Percentiles rank a stretch among this genome's conserved stretches.
phyloP scores from a whole-genome alignment of 192 early-diverging fungal species.

The Backusella australiensis region DNA sequence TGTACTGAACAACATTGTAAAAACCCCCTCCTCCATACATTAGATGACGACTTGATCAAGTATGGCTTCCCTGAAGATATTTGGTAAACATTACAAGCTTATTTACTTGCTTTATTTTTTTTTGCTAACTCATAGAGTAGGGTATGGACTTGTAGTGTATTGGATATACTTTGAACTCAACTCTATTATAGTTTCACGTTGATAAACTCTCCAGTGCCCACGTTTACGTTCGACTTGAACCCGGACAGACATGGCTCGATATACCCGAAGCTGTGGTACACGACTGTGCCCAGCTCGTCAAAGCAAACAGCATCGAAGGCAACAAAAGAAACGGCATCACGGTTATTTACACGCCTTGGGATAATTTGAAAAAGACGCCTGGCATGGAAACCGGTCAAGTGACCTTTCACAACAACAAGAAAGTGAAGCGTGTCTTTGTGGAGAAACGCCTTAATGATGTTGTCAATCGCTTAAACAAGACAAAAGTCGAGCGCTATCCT shows the following conservation, averaged over 20 bases:
- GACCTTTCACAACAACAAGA: constrained; percentile 75
- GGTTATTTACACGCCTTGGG: constrained; percentile 91
- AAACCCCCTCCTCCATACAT: not conserved
- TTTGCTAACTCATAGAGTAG: not conserved
- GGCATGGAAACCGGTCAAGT: constrained; percentile 98
- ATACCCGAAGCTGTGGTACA: constrained; percentile 72
- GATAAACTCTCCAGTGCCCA: constrained; percentile 98
- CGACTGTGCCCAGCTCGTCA: constrained; percentile 92
- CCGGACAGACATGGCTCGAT: constrained; percentile 73
- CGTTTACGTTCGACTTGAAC: constrained; percentile 85
- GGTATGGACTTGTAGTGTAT: not conserved
- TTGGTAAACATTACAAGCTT: constrained; percentile 46
- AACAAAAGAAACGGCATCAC: constrained; percentile 92
- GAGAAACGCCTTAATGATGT: constrained; percentile 76
- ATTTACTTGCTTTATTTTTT: too few relatives aligned
- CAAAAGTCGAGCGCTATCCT: constrained; percentile 70
- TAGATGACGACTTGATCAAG: constrained; percentile 91
- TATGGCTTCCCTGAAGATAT: constrained; percentile 95
- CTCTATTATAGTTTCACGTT: constrained; percentile 78
- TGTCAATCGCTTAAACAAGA: constrained; percentile 94
- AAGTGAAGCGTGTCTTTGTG: constrained; percentile 81
- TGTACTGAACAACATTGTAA: not conserved
- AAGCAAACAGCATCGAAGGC: constrained; percentile 96
- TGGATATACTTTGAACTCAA: too few relatives aligned
- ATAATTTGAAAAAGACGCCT: constrained; percentile 86